These are phyloP conservation scores for Epichloe festucae DNA, from an alignment of 2,329 filamentous ascomycete genomes.

Conservation along the genomic window DNA sequence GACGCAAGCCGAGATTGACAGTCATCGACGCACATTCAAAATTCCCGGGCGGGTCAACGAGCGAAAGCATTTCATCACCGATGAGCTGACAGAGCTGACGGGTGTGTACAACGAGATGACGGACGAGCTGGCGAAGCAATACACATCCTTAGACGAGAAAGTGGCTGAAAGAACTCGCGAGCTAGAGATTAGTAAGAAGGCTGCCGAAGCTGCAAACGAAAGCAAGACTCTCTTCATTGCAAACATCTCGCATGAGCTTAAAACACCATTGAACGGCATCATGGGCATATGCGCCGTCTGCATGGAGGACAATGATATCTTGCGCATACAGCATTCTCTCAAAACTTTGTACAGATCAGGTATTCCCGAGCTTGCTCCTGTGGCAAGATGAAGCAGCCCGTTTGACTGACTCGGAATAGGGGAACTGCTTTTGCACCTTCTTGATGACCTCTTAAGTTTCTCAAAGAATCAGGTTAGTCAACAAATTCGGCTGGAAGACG, in stretches of 20 bases:
- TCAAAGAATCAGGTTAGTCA: slow-evolving; percentile 92
- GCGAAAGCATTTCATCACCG: slow-evolving; percentile 60
- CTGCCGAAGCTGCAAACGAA: slow-evolving; percentile 87
- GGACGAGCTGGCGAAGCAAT: slow-evolving; percentile 78
- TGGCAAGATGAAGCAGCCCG: neutral
- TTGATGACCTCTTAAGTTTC: slow-evolving; percentile 84
- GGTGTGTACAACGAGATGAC: slow-evolving; percentile 88
- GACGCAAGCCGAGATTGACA: slow-evolving; percentile 16
- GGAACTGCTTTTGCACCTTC: slow-evolving; percentile 69
- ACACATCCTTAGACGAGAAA: slow-evolving; percentile 70
- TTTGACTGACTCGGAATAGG: slow-evolving; percentile 14
- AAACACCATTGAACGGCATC: slow-evolving; percentile 91
- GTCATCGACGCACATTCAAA: slow-evolving; percentile 51
- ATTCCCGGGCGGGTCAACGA: slow-evolving; percentile 76
- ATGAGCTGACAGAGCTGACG: slow-evolving; percentile 76
- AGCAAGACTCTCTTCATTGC: slow-evolving; percentile 97
- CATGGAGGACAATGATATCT: slow-evolving; percentile 77
- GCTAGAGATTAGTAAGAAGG: slow-evolving; percentile 79
- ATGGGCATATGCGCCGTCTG: slow-evolving; percentile 87
- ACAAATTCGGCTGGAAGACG: slow-evolving; percentile 67
- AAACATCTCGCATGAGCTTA: slow-evolving; percentile 78
- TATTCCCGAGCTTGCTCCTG: neutral
- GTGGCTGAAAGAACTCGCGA: slow-evolving; percentile 73
- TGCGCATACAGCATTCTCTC: slow-evolving; percentile 67
- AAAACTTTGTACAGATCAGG: slow-evolving; percentile 64